Evolutionary conservation across 331 rosid genomes (phyloP).

Genomic region (Quercus tomentella): DNA sequence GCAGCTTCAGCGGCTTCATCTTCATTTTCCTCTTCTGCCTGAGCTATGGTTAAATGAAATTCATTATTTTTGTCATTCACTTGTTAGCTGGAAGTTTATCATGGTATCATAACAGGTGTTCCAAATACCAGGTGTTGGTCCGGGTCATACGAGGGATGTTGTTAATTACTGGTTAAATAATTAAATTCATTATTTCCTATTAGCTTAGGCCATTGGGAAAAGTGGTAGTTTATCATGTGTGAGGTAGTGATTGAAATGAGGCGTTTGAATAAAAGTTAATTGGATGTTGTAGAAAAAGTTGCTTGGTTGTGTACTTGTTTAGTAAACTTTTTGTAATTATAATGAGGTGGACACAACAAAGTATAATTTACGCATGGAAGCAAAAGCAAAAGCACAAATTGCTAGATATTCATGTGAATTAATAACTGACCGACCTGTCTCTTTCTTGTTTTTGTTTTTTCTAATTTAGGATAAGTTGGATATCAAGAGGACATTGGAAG

Average conservation of each 20-base stretch:
- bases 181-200: too few species aligned
- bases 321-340: neutral
- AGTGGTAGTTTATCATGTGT: neutral
- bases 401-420: neutral
- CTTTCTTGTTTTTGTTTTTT: neutral
- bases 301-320: neutral
- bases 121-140: too few species aligned
- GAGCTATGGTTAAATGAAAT: too few species aligned
- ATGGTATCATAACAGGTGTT: too few species aligned
- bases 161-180: too few species aligned
- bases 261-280: neutral
- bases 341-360: neutral
- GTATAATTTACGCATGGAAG: neutral
- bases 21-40: too few species aligned
- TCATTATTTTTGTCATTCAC: too few species aligned
- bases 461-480: constrained; percentile 66
- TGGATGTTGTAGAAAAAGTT: neutral
- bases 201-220: too few species aligned
- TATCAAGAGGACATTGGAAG: constrained; percentile 86
- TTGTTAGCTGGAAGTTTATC: too few species aligned
- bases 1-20: too few species aligned
- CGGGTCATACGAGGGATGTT: too few species aligned
- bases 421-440: neutral
- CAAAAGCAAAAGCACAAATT: too few species aligned
- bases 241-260: neutral